Evolutionary conservation across 768 basidiomycete genomes (phyloP).

Genomic region (Flagelloscypha sp.): DNA sequence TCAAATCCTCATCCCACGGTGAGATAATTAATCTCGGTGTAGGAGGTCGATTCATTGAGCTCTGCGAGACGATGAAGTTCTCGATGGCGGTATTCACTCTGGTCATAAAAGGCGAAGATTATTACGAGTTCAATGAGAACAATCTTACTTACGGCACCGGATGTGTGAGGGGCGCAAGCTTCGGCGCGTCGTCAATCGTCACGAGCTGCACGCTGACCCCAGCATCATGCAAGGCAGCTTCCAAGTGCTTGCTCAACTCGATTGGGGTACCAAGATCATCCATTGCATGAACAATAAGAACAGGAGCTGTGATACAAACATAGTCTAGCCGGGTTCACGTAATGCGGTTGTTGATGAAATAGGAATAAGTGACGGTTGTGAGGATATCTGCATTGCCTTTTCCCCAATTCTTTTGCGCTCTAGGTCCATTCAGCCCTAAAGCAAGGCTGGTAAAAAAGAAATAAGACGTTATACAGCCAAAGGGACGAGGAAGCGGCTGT

Average conservation of each 20-base stretch:
- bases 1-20: no score
- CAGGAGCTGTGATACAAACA: constrained; percentile 20
- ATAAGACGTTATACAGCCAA: constrained; percentile 7
- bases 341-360: constrained; percentile 22
- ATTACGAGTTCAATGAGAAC: no score
- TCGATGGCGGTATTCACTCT: no score
- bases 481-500: constrained; percentile 4
- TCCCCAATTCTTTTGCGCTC: constrained; percentile 17
- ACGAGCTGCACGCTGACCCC: constrained; percentile 20
- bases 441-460: neutral
- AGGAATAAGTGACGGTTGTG: constrained; percentile 22
- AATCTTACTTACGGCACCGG: constrained; percentile 18
- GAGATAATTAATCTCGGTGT: no score
- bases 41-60: no score
- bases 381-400: constrained; percentile 20
- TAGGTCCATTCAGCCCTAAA: constrained; percentile 7
- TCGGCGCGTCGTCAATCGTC: constrained; percentile 22
- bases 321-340: constrained; percentile 15
- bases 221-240: constrained; percentile 16
- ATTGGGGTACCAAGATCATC: constrained; percentile 28
- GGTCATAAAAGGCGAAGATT: no score
- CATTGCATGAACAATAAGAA: constrained; percentile 24
- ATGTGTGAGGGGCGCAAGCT: constrained; percentile 23
- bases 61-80: no score
- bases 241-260: constrained; percentile 18